These are phyloP conservation scores for Lojkania enalia DNA, from an alignment of 2,329 filamentous ascomycete genomes.

Conservation along the genomic window DNA sequence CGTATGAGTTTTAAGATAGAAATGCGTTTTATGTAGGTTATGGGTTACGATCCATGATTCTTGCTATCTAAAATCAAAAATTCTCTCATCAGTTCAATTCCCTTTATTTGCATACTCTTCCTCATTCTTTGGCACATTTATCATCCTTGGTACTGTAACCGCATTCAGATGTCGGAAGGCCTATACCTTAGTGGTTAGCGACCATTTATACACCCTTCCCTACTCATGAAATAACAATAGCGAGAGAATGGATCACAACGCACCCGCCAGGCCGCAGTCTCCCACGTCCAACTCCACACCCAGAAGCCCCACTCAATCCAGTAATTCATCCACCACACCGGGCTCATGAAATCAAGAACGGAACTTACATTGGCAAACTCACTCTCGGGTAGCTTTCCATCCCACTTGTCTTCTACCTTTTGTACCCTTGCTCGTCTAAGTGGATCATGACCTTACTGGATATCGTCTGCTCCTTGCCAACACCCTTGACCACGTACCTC, in stretches of 20 bases:
- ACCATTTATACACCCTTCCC: background rate
- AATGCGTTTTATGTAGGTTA: slow-evolving; percentile 1
- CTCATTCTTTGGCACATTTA: slow-evolving; percentile 57
- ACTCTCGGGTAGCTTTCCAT: slow-evolving; percentile 57
- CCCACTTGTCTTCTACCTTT: slow-evolving; percentile 61
- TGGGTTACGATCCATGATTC: background rate
- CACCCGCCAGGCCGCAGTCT: slow-evolving; percentile 48
- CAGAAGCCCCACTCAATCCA: slow-evolving; percentile 44
- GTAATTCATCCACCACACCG: slow-evolving; percentile 46
- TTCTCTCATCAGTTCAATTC: no score
- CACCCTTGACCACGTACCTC: slow-evolving; percentile 58
- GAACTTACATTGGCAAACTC: slow-evolving; percentile 56
- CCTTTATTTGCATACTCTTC: slow-evolving; percentile 56
- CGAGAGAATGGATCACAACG: slow-evolving; percentile 19
- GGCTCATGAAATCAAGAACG: slow-evolving; percentile 33
- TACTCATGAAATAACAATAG: background rate
- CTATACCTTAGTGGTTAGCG: slow-evolving; percentile 44
- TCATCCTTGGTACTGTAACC: slow-evolving; percentile 55
- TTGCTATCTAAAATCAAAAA: no score
- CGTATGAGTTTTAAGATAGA: background rate
- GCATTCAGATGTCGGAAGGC: slow-evolving; percentile 58
- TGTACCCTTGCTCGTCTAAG: slow-evolving; percentile 47
- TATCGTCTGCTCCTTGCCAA: slow-evolving; percentile 56
- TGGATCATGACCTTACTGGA: slow-evolving; percentile 54
- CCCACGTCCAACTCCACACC: slow-evolving; percentile 46